Evolutionary conservation across 257 asterid species (phyloP).

Genomic region (Petunia secreta): DNA sequence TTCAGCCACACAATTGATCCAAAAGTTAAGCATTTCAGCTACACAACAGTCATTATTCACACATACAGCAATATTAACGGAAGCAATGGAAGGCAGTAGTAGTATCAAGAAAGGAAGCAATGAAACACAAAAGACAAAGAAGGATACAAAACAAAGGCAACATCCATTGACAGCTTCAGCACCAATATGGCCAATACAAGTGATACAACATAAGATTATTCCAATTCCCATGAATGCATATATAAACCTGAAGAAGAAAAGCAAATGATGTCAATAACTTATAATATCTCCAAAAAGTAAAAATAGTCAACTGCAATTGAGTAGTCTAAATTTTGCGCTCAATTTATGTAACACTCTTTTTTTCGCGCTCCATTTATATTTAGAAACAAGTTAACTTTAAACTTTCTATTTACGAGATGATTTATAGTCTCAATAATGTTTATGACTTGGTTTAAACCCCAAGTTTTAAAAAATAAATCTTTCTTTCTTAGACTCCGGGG

Average conservation of each 20-base stretch:
- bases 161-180: constrained; percentile 88
- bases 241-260: constrained; percentile 64
- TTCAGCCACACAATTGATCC: not conserved
- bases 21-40: not conserved
- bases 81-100: not conserved
- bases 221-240: constrained; percentile 79
- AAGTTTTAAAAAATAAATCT: constrained; percentile 1
- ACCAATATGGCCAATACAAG: constrained; percentile 72
- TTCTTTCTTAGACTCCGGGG: not conserved
- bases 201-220: constrained; percentile 55
- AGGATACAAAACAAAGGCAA: constrained; percentile 96
- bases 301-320: not conserved
- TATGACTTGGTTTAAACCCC: not conserved
- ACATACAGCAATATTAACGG: not conserved
- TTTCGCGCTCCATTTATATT: too few species aligned
- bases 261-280: constrained; percentile 5
- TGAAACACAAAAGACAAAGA: not conserved
- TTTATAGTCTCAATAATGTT: too few species aligned
- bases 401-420: too few species aligned
- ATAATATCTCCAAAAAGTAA: not conserved
- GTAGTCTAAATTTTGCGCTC: not conserved
- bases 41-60: not conserved
- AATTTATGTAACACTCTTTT: too few species aligned
- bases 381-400: too few species aligned
- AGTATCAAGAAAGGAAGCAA: not conserved